Conservation (phyloP, 768 basidiomycete species). For the Tricholoma furcatifolium region DNA sequence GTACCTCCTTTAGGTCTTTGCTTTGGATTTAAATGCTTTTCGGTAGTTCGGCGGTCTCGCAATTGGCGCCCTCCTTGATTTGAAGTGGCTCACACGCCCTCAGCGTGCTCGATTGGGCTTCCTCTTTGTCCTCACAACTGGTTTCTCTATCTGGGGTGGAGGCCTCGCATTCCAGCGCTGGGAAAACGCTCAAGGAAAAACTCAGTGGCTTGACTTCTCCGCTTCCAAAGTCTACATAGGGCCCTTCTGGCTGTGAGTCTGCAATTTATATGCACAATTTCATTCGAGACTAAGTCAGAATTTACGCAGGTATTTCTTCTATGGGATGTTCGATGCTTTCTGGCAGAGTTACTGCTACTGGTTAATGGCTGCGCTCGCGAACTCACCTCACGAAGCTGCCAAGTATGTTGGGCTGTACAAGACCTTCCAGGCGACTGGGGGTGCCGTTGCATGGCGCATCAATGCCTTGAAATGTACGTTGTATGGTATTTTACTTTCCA, state of each 20-base stretch:
- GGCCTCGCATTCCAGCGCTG: slow-evolving; percentile 28
- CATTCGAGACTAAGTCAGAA: neutral
- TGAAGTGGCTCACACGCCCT: slow-evolving; percentile 27
- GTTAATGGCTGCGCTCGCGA: slow-evolving; percentile 27
- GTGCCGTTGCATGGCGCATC: slow-evolving; percentile 29
- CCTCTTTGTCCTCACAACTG: slow-evolving; percentile 23
- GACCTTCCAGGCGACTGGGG: slow-evolving; percentile 27
- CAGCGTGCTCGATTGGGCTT: slow-evolving; percentile 25
- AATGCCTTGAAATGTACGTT: slow-evolving; percentile 27
- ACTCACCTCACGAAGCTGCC: slow-evolving; percentile 24
- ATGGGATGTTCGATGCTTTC: slow-evolving; percentile 28
- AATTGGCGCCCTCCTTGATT: slow-evolving; percentile 25
- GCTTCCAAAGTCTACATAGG: slow-evolving; percentile 21
- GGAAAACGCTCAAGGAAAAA: slow-evolving; percentile 21
- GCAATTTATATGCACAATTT: neutral
- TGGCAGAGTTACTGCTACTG: slow-evolving; percentile 31
- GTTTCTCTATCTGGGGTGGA: slow-evolving; percentile 28
- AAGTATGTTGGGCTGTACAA: slow-evolving; percentile 30
- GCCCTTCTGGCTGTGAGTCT: slow-evolving; percentile 26
- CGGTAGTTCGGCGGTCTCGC: slow-evolving; percentile 23
- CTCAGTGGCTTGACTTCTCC: slow-evolving; percentile 26
- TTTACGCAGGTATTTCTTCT: slow-evolving; percentile 25
- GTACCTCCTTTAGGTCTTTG: neutral
- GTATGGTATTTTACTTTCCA: neutral
- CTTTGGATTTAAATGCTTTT: neutral